A percentile compares a stretch with the other conserved stretches of the same genome.
phyloP scores from a whole-genome alignment of 1,284 basidiomycete species.

The Ceratorhiza oryzae-sativae region DNA sequence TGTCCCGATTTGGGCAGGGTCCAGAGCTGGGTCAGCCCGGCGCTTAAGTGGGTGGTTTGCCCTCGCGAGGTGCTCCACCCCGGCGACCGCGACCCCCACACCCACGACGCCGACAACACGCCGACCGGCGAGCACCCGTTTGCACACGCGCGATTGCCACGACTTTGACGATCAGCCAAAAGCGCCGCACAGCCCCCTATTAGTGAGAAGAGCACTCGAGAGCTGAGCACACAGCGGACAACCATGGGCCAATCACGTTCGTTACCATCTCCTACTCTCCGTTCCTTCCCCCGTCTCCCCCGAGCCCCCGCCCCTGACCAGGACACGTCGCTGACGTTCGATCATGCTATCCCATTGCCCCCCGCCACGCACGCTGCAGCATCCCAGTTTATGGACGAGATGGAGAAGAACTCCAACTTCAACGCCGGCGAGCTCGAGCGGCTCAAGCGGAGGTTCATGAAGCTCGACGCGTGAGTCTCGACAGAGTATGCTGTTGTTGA shows the following conservation, averaged over 20 bases:
- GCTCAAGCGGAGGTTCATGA: conserved; percentile 99
- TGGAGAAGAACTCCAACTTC: conserved; percentile 93
- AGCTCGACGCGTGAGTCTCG: conserved; percentile 80
- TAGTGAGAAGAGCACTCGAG: background rate
- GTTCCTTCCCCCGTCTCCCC: conserved; percentile 31
- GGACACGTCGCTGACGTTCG: conserved; percentile 41
- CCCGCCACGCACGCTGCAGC: conserved; percentile 55
- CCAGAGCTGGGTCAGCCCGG: background rate
- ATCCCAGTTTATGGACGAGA: conserved; percentile 93
- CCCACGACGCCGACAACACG: background rate
- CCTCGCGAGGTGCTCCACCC: conserved; percentile 2
- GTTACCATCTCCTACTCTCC: conserved; percentile 48
- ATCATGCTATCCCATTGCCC: conserved; percentile 37
- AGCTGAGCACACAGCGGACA: background rate
- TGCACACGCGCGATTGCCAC: background rate
- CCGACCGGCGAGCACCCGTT: background rate
- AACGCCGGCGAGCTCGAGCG: conserved; percentile 90
- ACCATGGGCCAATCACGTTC: conserved; percentile 79
- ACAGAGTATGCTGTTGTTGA: background rate
- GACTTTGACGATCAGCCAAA: background rate
- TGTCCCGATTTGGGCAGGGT: background rate
- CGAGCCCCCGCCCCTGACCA: conserved; percentile 2
- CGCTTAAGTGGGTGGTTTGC: conserved; percentile 32
- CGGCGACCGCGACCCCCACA: background rate
- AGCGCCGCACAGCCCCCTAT: conserved; percentile 35